These are phyloP conservation scores for Cornus suecica DNA, from an alignment of 148 eudicot genomes.

Conservation along the genomic window DNA sequence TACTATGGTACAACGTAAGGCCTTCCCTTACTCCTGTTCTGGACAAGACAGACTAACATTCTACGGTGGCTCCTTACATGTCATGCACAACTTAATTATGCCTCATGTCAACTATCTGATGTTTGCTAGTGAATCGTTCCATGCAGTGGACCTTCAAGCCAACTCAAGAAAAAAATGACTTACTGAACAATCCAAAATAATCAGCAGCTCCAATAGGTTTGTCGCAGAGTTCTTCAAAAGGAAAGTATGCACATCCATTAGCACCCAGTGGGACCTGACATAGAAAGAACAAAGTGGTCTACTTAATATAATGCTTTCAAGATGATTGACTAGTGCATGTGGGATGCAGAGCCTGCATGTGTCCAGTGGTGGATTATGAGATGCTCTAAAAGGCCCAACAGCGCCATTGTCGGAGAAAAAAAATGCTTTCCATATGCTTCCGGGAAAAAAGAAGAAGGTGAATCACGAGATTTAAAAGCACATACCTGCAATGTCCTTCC, in stretches of 20 bases:
- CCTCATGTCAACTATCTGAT: neutral
- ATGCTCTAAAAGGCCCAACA: no score
- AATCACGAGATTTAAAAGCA: neutral
- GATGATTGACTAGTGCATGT: no score
- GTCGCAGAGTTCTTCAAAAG: constrained; percentile 85
- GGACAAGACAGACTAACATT: neutral
- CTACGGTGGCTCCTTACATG: neutral
- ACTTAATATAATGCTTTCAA: neutral
- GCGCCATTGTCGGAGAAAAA: neutral
- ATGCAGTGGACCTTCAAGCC: neutral
- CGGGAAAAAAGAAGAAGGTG: neutral
- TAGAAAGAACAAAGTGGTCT: neutral
- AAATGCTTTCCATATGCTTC: constrained; percentile 1
- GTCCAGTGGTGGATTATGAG: no score
- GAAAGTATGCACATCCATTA: constrained; percentile 85
- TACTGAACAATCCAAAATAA: constrained; percentile 87
- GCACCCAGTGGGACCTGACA: constrained; percentile 75
- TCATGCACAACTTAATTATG: neutral
- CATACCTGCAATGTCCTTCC: constrained; percentile 79
- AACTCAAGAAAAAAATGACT: constrained; percentile 26
- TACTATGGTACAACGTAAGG: neutral
- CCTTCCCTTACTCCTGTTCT: neutral
- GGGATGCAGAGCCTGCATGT: no score
- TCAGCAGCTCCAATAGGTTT: constrained; percentile 96
- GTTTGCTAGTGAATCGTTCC: neutral